Base-by-base conservation (phyloP, 139 green algal genomes). In the Micromonas pusilla region DNA sequence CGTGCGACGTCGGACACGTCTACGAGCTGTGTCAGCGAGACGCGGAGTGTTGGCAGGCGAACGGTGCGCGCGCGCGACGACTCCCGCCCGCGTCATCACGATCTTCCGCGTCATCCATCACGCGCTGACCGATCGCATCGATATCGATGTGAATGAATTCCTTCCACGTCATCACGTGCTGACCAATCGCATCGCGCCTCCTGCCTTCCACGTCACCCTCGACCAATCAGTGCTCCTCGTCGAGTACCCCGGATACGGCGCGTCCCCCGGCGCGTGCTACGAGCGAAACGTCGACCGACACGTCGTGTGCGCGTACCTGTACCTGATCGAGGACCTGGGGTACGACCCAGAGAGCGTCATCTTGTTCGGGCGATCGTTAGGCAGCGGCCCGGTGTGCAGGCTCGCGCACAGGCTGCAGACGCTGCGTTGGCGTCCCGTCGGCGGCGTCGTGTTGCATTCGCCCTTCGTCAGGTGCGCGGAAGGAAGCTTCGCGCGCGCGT, bases 41-140 rank as follows among this genome's bases (percentile, higher is more conserved):
- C 62, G 62, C 62, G 9, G 62, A 68, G 62, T 68, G 62, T 68
- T 68, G 62, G 62, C 62, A 32, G 26, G 62, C 62, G 26, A 68
- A 68, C 26, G n/a, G n/a, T n/a, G n/a, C n/a, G n/a, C n/a, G n/a
- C n/a, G n/a, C n/a, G n/a, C n/a, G n/a, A n/a, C n/a, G n/a, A n/a
- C n/a, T n/a, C n/a, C n/a, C n/a, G n/a, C n/a, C n/a, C n/a, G n/a
- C n/a, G n/a, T n/a, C n/a, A n/a, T n/a, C n/a, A n/a, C n/a, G n/a
- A n/a, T n/a, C n/a, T n/a, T n/a, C n/a, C n/a, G n/a, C n/a, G n/a
- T n/a, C n/a, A n/a, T n/a, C n/a, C n/a, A n/a, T n/a, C n/a, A n/a
- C n/a, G n/a, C n/a, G n/a, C n/a, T n/a, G n/a, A n/a, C n/a, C n/a
- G n/a, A n/a, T n/a, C n/a, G n/a, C n/a, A n/a, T n/a, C n/a, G n/a